Conservation (phyloP, 176 grass and related monocot species). For the Bolboschoenus planiculmis region DNA sequence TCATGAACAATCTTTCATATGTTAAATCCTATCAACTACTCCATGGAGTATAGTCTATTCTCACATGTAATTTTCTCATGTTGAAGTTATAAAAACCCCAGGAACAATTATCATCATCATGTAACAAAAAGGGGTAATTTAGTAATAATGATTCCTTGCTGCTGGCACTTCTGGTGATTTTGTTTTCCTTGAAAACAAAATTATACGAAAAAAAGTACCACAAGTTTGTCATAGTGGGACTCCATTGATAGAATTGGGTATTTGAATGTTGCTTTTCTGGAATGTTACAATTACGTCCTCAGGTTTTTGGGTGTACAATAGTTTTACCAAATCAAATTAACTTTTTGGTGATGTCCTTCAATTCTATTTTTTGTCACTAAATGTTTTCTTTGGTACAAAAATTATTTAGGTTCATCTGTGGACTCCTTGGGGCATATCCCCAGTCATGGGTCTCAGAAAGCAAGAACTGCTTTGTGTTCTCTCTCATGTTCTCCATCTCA, state of each 20-base stretch:
- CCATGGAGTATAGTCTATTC: not conserved
- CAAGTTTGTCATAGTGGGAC: not conserved
- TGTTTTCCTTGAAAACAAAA: not conserved
- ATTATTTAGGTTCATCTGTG: constrained; percentile 79
- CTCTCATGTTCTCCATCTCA: constrained; percentile 98
- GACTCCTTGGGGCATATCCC: constrained; percentile 78
- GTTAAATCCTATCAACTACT: not conserved
- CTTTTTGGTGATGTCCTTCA: not conserved
- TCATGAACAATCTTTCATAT: not conserved
- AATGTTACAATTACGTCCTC: not conserved
- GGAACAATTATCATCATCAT: not conserved
- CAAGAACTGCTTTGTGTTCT: constrained; percentile 90
- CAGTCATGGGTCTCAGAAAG: constrained; percentile 70
- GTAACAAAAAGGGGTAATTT: not conserved
- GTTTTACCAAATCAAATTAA: not conserved
- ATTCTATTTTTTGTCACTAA: not conserved
- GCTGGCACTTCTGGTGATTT: not conserved
- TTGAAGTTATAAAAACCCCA: not conserved
- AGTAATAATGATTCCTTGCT: not conserved
- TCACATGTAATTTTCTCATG: not conserved
- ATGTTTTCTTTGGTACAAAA: constrained; percentile 13
- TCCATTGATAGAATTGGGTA: not conserved
- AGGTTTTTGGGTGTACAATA: not conserved
- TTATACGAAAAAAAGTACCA: not conserved
- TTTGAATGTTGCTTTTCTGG: not conserved